Percentiles rank a stretch among this genome's conserved stretches.
Conservation (phyloP, 108 stramenopile genomes). For the Mediolabrus comicus region DNA sequence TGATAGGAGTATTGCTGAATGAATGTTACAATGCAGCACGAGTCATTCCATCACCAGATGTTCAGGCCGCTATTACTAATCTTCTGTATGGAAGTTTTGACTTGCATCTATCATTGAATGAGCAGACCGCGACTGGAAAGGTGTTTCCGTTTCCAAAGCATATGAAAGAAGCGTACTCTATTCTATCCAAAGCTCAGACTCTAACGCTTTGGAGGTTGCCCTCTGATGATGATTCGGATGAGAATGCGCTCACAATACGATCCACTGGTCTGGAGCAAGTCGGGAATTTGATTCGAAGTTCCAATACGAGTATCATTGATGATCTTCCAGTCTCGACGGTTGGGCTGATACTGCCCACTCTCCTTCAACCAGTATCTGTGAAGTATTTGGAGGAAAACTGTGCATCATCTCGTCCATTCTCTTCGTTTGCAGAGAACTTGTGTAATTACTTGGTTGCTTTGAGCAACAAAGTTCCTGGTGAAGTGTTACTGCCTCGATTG, state of each 20-base stretch:
- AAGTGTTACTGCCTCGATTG: slow-evolving; percentile 1
- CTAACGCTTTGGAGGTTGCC: background rate
- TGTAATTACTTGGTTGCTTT: background rate
- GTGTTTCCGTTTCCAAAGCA: slow-evolving; percentile 16
- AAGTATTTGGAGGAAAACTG: slow-evolving; percentile 16
- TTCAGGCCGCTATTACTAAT: slow-evolving; percentile 15
- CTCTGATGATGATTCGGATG: background rate
- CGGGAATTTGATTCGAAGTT: slow-evolving; percentile 5
- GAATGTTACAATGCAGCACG: slow-evolving; percentile 15
- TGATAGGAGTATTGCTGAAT: slow-evolving; percentile 21
- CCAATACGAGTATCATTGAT: background rate
- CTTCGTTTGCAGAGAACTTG: slow-evolving; percentile 21
- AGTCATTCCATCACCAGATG: slow-evolving; percentile 11
- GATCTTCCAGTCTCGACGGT: background rate
- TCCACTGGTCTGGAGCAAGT: slow-evolving; percentile 18
- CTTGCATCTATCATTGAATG: slow-evolving; percentile 6
- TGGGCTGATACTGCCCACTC: slow-evolving; percentile 20
- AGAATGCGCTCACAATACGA: background rate
- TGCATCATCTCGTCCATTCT: background rate
- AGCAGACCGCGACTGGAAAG: background rate
- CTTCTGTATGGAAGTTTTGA: slow-evolving; percentile 17
- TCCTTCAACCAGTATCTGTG: slow-evolving; percentile 5
- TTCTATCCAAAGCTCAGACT: slow-evolving; percentile 13
- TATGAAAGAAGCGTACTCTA: background rate
- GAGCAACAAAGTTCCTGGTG: slow-evolving; percentile 7